phyloP scores from a whole-genome alignment of 2,329 filamentous ascomycete genomes.

The Aciculosporium take region DNA sequence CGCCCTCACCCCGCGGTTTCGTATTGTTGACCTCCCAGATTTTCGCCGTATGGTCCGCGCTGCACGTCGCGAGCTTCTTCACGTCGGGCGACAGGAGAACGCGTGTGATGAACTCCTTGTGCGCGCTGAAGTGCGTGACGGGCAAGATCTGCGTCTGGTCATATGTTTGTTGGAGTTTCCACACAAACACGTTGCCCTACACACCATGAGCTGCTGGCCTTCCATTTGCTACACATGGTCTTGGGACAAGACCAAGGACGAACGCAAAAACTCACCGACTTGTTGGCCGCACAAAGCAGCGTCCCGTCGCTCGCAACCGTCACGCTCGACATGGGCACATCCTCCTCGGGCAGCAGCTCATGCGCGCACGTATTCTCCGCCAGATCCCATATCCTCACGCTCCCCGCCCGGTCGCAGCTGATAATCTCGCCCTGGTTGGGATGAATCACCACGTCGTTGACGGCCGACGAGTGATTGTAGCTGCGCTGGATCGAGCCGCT shows the following conservation, averaged over 20 bases:
- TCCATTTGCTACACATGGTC: background rate
- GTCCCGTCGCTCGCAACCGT: conserved; percentile 92
- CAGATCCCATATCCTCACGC: conserved; percentile 89
- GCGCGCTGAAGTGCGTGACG: conserved; percentile 77
- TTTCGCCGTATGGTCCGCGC: conserved; percentile 82
- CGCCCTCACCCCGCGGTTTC: conserved; percentile 27
- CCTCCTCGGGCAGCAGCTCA: conserved; percentile 90
- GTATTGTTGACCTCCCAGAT: conserved; percentile 83
- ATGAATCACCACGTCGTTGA: conserved; percentile 98
- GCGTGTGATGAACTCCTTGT: conserved; percentile 85
- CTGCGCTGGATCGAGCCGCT: conserved; percentile 78
- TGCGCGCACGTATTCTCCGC: conserved; percentile 96
- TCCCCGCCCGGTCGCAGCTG: conserved; percentile 84
- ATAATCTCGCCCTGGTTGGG: conserved; percentile 98
- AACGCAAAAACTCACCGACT: conserved; percentile 52
- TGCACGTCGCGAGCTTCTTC: conserved; percentile 86
- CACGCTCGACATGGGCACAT: conserved; percentile 84
- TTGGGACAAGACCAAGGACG: background rate
- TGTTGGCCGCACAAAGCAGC: conserved; percentile 86
- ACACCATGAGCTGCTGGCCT: background rate
- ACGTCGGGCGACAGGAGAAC: conserved; percentile 86
- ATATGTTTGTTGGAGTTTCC: conserved; percentile 74
- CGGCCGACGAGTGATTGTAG: conserved; percentile 77
- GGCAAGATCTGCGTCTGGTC: conserved; percentile 76
- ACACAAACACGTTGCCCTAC: conserved; percentile 92